These are phyloP conservation scores for Skeletonema grethae DNA, from an alignment of 108 stramenopile species.

Conservation along the genomic window DNA sequence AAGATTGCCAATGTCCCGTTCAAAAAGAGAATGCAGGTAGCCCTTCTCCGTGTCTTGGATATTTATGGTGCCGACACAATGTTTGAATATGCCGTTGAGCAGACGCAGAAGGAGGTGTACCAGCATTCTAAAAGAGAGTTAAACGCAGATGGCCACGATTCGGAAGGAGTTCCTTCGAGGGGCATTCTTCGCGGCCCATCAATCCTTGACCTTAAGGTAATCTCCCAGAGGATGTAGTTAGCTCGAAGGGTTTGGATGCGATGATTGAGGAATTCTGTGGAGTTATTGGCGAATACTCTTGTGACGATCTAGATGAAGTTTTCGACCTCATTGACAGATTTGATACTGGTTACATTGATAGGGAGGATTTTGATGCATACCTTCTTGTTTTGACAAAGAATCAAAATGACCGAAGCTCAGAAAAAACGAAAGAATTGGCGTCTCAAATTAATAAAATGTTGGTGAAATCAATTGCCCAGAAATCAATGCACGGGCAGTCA, in stretches of 20 bases:
- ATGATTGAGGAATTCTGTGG: not conserved
- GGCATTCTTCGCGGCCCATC: too few species aligned
- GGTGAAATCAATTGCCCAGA: not conserved
- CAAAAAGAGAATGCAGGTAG: not conserved
- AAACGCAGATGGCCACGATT: not conserved
- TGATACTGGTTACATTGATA: not conserved
- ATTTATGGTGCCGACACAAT: constrained; percentile 2
- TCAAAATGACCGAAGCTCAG: not conserved
- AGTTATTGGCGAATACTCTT: not conserved
- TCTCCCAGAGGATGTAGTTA: not conserved
- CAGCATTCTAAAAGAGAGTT: not conserved
- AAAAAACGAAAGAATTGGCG: not conserved
- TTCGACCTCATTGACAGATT: not conserved
- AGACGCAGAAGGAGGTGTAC: not conserved
- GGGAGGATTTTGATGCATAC: not conserved
- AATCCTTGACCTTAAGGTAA: too few species aligned
- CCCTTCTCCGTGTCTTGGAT: not conserved
- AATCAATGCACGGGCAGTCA: not conserved
- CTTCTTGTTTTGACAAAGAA: not conserved
- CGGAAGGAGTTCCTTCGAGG: too few species aligned
- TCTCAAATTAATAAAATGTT: not conserved
- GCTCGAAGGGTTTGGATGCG: not conserved
- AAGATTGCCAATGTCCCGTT: not conserved
- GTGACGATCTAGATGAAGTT: not conserved
- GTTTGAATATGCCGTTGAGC: constrained; percentile 11